Evolutionary conservation across 2,329 filamentous ascomycete species (phyloP).

Genomic region (Neurospora crassa): DNA sequence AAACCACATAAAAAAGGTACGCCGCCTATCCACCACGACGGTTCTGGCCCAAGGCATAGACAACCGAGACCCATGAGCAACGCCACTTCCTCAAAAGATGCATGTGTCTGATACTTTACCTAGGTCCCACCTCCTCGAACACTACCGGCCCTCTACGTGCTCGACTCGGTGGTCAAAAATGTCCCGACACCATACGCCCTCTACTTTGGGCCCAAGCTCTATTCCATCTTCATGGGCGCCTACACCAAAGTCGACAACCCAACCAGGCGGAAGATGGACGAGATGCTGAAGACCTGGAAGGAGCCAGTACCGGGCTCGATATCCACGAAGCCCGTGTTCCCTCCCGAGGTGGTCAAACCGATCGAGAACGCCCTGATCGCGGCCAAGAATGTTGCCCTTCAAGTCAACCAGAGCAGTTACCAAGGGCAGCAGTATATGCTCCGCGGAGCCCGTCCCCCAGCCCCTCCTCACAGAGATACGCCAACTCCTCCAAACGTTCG

Average conservation of each 20-base stretch:
- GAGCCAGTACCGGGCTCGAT: conserved; percentile 89
- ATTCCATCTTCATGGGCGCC: conserved; percentile 91
- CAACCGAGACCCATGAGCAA: background rate
- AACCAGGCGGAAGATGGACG: conserved; percentile 86
- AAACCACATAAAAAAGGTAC: conserved; percentile 90
- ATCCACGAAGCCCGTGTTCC: conserved; percentile 86
- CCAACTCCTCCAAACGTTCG: conserved; percentile 58
- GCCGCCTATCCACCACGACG: conserved; percentile 26
- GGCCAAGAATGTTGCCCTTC: conserved; percentile 53
- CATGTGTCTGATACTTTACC: background rate
- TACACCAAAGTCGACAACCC: conserved; percentile 79
- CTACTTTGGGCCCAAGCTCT: conserved; percentile 86
- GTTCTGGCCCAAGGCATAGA: background rate
- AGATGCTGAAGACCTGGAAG: conserved; percentile 97
- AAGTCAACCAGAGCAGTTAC: conserved; percentile 46
- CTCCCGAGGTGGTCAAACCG: conserved; percentile 72
- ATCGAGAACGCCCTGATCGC: conserved; percentile 94
- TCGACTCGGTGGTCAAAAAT: conserved; percentile 98
- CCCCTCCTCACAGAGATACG: conserved; percentile 57
- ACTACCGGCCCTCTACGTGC: conserved; percentile 88
- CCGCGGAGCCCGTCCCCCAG: conserved; percentile 37
- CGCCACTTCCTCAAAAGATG: background rate
- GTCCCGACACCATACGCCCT: conserved; percentile 95
- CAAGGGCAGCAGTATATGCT: conserved; percentile 47
- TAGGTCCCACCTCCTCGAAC: conserved; percentile 85